Percentiles rank a stretch among this genome's conserved stretches.
These are phyloP conservation scores for Stygiomarasmius scandens DNA, from an alignment of 1,284 basidiomycete species.

Conservation along the genomic window DNA sequence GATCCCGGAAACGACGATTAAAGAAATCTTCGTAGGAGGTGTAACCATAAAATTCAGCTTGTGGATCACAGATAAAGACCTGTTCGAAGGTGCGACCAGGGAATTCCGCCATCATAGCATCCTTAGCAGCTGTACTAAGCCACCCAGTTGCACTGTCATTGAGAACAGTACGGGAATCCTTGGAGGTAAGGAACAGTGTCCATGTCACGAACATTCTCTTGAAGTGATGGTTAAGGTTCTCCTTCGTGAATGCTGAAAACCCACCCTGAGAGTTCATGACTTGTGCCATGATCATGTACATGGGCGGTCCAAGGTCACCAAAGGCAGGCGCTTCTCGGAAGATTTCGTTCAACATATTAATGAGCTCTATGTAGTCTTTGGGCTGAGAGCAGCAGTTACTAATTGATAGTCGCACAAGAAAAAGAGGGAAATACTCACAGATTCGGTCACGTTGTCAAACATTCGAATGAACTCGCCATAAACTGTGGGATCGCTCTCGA, in stretches of 20 bases:
- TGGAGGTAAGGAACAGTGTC: conserved; percentile 37
- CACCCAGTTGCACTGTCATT: conserved; percentile 32
- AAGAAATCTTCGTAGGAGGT: conserved; percentile 50
- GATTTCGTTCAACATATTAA: conserved; percentile 32
- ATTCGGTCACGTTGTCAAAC: conserved; percentile 26
- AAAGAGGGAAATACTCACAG: conserved; percentile 1
- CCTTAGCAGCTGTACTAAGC: conserved; percentile 36
- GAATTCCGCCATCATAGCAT: conserved; percentile 25
- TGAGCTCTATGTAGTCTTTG: conserved; percentile 36
- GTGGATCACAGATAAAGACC: conserved; percentile 36
- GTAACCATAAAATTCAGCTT: conserved; percentile 37
- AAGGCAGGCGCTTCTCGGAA: conserved; percentile 37
- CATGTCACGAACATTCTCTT: conserved; percentile 33
- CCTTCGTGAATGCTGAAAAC: conserved; percentile 16
- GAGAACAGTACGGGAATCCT: conserved; percentile 36
- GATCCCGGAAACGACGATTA: conserved; percentile 33
- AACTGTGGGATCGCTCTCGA: conserved; percentile 35
- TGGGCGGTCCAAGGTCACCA: no score
- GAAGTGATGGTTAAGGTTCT: conserved; percentile 17
- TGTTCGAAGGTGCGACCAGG: conserved; percentile 28
- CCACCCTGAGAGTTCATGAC: conserved; percentile 30
- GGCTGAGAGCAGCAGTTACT: no score
- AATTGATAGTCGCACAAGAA: neutral
- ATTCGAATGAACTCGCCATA: conserved; percentile 37
- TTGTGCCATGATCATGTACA: conserved; percentile 18